A percentile compares a stretch with the other conserved stretches of the same genome.
Evolutionary conservation across 2,329 filamentous ascomycete genomes (phyloP).

Genomic region (Epichloe brachyelytri): DNA sequence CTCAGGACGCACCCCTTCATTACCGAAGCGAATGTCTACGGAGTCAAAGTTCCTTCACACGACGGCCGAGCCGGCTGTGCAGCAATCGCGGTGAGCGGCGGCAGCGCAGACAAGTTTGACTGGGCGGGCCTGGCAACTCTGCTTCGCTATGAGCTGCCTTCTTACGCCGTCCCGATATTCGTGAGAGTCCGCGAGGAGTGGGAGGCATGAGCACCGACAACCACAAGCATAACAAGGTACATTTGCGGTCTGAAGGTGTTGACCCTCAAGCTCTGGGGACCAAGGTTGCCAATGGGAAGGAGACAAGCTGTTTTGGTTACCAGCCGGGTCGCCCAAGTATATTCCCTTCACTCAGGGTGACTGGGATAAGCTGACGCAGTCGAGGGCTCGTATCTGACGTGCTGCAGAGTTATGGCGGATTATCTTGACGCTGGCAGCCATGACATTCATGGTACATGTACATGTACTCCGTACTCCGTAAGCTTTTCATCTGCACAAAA

Average conservation of each 20-base stretch:
- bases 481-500: too few species aligned
- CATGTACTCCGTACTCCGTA: too few species aligned
- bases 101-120: constrained; percentile 36
- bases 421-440: constrained; percentile 20
- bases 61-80: constrained; percentile 57
- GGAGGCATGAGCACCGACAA: constrained; percentile 6
- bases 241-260: constrained; percentile 4
- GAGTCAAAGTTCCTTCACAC: constrained; percentile 50
- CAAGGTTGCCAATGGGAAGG: not conserved
- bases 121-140: constrained; percentile 38
- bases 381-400: constrained; percentile 4
- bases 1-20: constrained; percentile 46
- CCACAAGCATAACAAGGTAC: constrained; percentile 6
- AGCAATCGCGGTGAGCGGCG: constrained; percentile 42
- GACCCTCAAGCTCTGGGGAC: constrained; percentile 3
- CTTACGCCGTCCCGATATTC: constrained; percentile 61
- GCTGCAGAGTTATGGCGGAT: constrained; percentile 20
- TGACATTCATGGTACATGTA: constrained; percentile 12
- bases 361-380: constrained; percentile 5
- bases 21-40: constrained; percentile 58
- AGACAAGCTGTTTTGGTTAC: constrained; percentile 6
- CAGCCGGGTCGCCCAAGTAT: constrained; percentile 3
- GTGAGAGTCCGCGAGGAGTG: constrained; percentile 1
- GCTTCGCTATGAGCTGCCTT: constrained; percentile 45
- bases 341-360: constrained; percentile 3